Evolutionary conservation across 2,329 filamentous ascomycete genomes (phyloP).

Genomic region (Aspergillus sp.): DNA sequence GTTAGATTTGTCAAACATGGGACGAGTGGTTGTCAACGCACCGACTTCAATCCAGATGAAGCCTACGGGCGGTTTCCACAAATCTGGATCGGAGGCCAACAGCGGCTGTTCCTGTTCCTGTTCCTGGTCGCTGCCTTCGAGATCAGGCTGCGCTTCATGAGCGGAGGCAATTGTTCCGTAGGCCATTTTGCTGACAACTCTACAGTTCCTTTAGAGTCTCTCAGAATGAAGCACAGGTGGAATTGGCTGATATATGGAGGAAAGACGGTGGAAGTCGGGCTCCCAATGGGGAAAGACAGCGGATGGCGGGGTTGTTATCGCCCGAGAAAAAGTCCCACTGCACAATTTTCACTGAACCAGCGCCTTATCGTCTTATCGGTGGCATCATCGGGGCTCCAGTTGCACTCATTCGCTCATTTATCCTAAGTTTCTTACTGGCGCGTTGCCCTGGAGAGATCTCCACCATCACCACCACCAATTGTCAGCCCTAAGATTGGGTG

Average conservation of each 20-base stretch:
- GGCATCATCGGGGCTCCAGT: background rate
- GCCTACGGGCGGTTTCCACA: conserved; percentile 52
- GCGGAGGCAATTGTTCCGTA: background rate
- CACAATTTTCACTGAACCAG: no score
- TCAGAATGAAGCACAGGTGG: background rate
- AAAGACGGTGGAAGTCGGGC: background rate
- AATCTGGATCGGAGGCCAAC: conserved; percentile 13
- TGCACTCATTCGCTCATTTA: background rate
- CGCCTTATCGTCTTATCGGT: background rate
- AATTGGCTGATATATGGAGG: background rate
- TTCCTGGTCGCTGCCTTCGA: background rate
- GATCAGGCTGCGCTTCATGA: background rate
- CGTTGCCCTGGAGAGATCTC: background rate
- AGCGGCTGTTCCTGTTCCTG: conserved; percentile 22
- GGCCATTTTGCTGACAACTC: background rate
- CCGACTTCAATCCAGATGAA: conserved; percentile 60
- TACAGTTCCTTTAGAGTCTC: no score
- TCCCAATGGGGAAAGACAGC: background rate
- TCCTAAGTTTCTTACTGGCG: background rate
- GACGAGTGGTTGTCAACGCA: conserved; percentile 16
- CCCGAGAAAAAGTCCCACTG: background rate
- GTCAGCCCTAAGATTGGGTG: no score
- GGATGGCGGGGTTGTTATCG: conserved; percentile 6
- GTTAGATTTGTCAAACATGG: background rate
- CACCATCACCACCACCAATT: background rate